These are phyloP conservation scores for Aspergillus oerlinghausenensis DNA, from an alignment of 2,329 filamentous ascomycete species.

Conservation along the genomic window DNA sequence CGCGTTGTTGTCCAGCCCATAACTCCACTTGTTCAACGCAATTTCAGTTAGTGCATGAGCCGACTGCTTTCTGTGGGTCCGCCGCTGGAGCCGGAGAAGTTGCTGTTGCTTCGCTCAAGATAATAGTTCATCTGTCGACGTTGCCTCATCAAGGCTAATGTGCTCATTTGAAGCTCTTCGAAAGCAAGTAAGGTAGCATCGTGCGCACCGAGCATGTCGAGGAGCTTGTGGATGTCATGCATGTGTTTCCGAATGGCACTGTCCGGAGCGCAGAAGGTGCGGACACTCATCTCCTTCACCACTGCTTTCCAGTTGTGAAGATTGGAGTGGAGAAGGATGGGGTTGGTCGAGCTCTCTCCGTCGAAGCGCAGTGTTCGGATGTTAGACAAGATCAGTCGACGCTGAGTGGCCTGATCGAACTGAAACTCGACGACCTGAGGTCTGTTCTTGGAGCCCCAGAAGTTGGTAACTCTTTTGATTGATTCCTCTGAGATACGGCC, in stretches of 20 bases:
- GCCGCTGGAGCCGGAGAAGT: not conserved
- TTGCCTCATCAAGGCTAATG: constrained; percentile 30
- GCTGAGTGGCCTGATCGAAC: constrained; percentile 50
- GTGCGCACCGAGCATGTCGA: constrained; percentile 47
- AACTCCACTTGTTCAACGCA: not conserved
- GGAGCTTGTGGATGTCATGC: constrained; percentile 45
- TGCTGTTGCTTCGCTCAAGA: constrained; percentile 8
- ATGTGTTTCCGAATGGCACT: constrained; percentile 47
- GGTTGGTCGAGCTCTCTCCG: constrained; percentile 38
- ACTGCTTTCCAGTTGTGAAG: constrained; percentile 48
- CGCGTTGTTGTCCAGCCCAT: not conserved
- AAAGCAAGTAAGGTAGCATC: constrained; percentile 35
- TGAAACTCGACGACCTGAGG: constrained; percentile 48
- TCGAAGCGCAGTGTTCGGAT: constrained; percentile 44
- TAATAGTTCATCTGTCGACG: constrained; percentile 22
- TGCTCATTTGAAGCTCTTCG: constrained; percentile 33
- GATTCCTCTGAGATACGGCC: constrained; percentile 37
- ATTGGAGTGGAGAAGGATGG: constrained; percentile 41
- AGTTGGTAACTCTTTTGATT: constrained; percentile 33
- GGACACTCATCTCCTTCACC: constrained; percentile 44
- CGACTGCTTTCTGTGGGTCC: not conserved
- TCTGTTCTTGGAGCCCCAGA: constrained; percentile 45
- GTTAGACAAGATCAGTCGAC: constrained; percentile 44
- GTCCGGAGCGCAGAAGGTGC: constrained; percentile 49
- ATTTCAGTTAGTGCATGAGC: not conserved